Base-by-base conservation (phyloP, 2,329 filamentous ascomycete species). In the Scolecobasidium constrictum region DNA sequence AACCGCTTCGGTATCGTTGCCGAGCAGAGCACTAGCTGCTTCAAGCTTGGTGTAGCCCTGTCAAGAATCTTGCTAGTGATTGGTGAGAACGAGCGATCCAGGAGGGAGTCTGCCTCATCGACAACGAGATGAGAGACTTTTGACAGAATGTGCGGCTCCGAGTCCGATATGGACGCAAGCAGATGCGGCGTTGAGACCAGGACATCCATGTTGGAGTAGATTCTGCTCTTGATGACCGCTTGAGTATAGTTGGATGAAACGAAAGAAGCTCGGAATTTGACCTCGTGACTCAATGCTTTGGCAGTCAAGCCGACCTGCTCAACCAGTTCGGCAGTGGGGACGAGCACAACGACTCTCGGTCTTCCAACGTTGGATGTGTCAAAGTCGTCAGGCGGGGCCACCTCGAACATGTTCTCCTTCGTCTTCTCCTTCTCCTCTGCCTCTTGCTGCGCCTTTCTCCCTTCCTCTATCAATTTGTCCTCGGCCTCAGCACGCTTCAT, bases 101-200 rank as follows among this genome's bases (percentile, higher is more conserved):
- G 77, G 7, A 98, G 77, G 3, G 88, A 95, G 63, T 98, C 92
- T 1, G 93, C 93, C 67, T 98, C 93, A 58, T 98, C 93, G 38
- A 94, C 73, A 46, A 98, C 75, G 9, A 98, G 72, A 57, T 96
- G 86, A 2, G 77, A 80, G 46, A 96, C 88, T 11, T 86, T 82
- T n/a, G 86, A 88, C 26, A 98, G 76, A 47, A 98, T 80, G 54
- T 94, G 90, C 9, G 92, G 92, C 50, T 95, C 87, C 16, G 79
- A 81, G 50, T 94, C 79, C 11, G 86, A 86, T 55, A 98, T 92
- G 47, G 85, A 88, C 44, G 83, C 75, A 31, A 98, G 75, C 9
- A 98, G 73, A 56, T 95, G 88, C 4, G 92, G 93, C 0, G 92
- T 98, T 13, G 85, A 73, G 46, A 96, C 73, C 6, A 96, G 66